Evolutionary conservation across 1,139 yeast genomes (phyloP).

Genomic region (Yamadazyma siamensis): DNA sequence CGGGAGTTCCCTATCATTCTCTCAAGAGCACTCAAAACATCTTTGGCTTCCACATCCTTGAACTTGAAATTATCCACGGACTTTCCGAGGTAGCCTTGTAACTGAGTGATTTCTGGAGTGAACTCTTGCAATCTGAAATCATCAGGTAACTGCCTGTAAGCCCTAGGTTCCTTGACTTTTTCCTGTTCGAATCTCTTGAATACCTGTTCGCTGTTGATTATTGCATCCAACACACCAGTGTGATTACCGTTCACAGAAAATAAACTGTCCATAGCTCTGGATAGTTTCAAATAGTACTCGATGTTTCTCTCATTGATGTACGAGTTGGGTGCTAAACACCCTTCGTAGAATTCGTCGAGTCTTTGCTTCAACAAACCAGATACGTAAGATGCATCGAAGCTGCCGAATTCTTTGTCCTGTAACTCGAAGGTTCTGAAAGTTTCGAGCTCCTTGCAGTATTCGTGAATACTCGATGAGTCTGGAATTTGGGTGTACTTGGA

Average conservation of each 20-base stretch:
- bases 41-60: conserved; percentile 8
- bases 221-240: conserved; percentile 32
- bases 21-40: conserved; percentile 10
- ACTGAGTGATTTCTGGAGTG: conserved; percentile 26
- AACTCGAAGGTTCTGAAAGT: conserved; percentile 18
- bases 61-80: conserved; percentile 15
- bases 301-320: conserved; percentile 17
- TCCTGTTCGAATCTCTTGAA: conserved; percentile 23
- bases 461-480: conserved; percentile 19
- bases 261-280: conserved; percentile 16
- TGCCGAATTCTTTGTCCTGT: conserved; percentile 12
- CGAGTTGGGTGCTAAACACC: conserved; percentile 10
- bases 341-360: conserved; percentile 15
- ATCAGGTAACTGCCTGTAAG: conserved; percentile 38
- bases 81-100: conserved; percentile 15
- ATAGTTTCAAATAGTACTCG: conserved; percentile 18
- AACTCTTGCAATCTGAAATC: conserved; percentile 35
- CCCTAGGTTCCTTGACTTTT: conserved; percentile 1
- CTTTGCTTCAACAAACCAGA: conserved; percentile 14
- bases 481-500: conserved; percentile 18
- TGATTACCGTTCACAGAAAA: conserved; percentile 28
- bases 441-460: conserved; percentile 21
- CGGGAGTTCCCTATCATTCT: conserved; percentile 18
- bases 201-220: conserved; percentile 23
- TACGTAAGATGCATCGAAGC: conserved; percentile 14